Evolutionary conservation across 345 rosid species (phyloP).

Genomic region (Populus ilicifolia): DNA sequence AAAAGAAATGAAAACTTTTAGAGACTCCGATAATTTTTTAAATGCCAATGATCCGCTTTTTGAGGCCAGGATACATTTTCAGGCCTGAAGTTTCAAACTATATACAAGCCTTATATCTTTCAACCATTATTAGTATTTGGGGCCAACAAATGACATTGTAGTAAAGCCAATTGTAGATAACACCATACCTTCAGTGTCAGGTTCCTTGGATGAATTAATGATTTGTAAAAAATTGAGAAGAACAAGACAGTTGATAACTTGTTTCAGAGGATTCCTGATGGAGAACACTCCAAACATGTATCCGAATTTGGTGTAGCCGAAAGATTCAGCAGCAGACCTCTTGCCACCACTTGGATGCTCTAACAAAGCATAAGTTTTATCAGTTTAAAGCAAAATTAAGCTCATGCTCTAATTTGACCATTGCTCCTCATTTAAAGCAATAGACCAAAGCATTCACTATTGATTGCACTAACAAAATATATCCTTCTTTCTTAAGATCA

Average conservation of each 20-base stretch:
- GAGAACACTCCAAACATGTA: conserved; percentile 20
- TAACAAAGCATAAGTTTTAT: conserved; percentile 14
- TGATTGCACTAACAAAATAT: background rate
- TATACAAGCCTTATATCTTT: background rate
- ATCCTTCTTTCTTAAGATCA: background rate
- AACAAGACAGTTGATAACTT: conserved; percentile 36
- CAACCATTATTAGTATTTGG: background rate
- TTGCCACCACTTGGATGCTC: conserved; percentile 23
- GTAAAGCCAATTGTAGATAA: background rate
- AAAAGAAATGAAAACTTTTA: too few species aligned
- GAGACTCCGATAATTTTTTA: too few species aligned
- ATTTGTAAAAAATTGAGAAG: conserved; percentile 32
- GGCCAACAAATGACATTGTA: background rate
- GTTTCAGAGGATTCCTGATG: conserved; percentile 25
- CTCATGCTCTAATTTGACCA: background rate
- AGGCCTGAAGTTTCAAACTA: background rate
- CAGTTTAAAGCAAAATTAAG: background rate
- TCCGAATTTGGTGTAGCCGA: conserved; percentile 15
- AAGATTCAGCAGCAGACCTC: conserved; percentile 11
- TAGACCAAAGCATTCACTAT: background rate
- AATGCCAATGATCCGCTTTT: too few species aligned
- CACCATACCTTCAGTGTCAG: conserved; percentile 67
- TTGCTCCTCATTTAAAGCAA: background rate
- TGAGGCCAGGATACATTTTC: too few species aligned
- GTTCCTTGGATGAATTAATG: conserved; percentile 43